Evolutionary conservation across 1,284 basidiomycete genomes (phyloP).

Genomic region (Heterobasidion occidentale): DNA sequence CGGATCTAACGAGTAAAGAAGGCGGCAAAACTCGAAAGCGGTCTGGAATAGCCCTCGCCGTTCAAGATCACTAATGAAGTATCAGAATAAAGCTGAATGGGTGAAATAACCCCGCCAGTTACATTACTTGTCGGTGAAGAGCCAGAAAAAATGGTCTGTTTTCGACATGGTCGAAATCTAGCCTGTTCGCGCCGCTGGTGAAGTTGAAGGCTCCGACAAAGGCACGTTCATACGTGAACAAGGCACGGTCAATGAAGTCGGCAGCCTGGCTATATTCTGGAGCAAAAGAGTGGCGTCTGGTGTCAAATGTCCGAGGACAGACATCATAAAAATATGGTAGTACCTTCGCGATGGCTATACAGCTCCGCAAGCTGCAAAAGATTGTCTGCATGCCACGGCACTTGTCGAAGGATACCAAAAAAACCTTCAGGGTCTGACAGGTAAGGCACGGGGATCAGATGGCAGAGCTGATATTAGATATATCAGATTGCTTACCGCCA

Average conservation of each 20-base stretch:
- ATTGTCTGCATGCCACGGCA: constrained; percentile 88
- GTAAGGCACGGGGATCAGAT: neutral
- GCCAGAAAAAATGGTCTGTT: constrained; percentile 84
- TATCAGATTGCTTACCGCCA: constrained; percentile 47
- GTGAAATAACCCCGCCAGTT: constrained; percentile 19
- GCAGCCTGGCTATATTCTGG: constrained; percentile 77
- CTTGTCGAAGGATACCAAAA: constrained; percentile 44
- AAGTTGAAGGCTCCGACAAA: constrained; percentile 82
- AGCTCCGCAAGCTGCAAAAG: constrained; percentile 82
- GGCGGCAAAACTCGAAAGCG: constrained; percentile 81
- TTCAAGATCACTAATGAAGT: constrained; percentile 55
- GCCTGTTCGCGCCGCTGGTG: constrained; percentile 67
- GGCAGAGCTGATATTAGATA: neutral
- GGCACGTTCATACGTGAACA: constrained; percentile 86
- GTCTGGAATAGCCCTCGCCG: constrained; percentile 85
- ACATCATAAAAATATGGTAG: constrained; percentile 12
- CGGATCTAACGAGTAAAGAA: constrained; percentile 78
- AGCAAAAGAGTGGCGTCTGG: neutral
- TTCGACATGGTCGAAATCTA: constrained; percentile 83
- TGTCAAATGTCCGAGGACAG: neutral
- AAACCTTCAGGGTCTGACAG: constrained; percentile 60
- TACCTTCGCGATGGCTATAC: constrained; percentile 79
- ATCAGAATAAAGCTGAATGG: constrained; percentile 1
- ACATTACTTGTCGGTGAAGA: constrained; percentile 72
- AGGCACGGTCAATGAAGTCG: constrained; percentile 78